A percentile compares a stretch with the other conserved stretches of the same genome.
These are phyloP conservation scores for Cyberlindnera mycetangii DNA, from an alignment of 805 yeast genomes.

Conservation along the genomic window DNA sequence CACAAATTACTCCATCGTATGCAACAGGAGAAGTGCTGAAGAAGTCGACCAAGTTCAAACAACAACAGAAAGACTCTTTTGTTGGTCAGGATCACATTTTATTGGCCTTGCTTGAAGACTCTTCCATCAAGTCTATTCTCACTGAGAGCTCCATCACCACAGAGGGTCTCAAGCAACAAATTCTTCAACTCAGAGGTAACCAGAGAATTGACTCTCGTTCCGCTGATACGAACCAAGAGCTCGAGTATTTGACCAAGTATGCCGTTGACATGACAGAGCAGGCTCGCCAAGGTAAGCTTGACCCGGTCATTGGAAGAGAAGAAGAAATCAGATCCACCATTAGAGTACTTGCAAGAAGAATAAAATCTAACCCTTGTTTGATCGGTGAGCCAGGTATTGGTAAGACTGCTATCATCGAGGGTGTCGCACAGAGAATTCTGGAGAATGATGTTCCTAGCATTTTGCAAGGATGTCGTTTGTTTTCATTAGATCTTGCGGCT, in stretches of 20 bases:
- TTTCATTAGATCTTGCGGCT: constrained; percentile 91
- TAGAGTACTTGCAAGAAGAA: constrained; percentile 93
- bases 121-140: constrained; percentile 63
- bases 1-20: constrained; percentile 70
- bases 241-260: constrained; percentile 83
- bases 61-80: constrained; percentile 85
- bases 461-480: constrained; percentile 74
- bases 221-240: constrained; percentile 85
- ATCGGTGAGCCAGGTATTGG: constrained; percentile 99
- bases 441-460: constrained; percentile 94
- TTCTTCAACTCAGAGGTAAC: constrained; percentile 79
- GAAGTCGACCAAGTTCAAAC: constrained; percentile 72
- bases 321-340: constrained; percentile 96
- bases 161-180: constrained; percentile 74
- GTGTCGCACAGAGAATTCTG: constrained; percentile 95
- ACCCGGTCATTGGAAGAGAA: constrained; percentile 98
- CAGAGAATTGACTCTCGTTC: constrained; percentile 90
- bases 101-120: constrained; percentile 80
- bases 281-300: constrained; percentile 92
- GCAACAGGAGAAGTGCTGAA: constrained; percentile 73
- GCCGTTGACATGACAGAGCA: constrained; percentile 91
- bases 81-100: constrained; percentile 94
- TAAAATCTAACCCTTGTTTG: constrained; percentile 93
- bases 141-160: constrained; percentile 67
- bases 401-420: constrained; percentile 96